These are phyloP conservation scores for Adansonia gregorii DNA, from an alignment of 441 rosid species.

Conservation along the genomic window DNA sequence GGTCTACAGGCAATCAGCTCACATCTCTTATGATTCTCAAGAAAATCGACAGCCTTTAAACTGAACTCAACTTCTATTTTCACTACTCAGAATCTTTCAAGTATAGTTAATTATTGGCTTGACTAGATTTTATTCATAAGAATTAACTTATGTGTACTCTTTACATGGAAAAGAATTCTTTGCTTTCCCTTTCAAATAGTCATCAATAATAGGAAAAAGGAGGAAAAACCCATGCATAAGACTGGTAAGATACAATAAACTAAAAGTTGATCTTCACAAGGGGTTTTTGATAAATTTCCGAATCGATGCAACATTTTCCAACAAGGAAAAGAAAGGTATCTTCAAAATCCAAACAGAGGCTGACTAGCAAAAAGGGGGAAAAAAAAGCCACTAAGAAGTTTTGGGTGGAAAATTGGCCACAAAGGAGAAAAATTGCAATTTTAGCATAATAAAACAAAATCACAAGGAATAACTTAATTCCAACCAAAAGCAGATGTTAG, in stretches of 20 bases:
- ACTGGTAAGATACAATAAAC: not conserved
- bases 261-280: not conserved
- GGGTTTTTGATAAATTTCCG: not conserved
- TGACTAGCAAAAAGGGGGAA: not conserved
- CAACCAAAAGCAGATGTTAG: not conserved
- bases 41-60: not conserved
- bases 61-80: slow-evolving; percentile 10
- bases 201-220: not conserved
- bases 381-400: not conserved
- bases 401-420: not conserved
- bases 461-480: not conserved
- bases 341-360: not conserved
- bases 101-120: not conserved
- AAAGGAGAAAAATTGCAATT: not conserved
- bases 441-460: not conserved
- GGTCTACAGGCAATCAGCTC: not conserved
- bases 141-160: not conserved
- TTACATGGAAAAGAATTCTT: not conserved
- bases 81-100: slow-evolving; percentile 5
- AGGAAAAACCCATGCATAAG: not conserved
- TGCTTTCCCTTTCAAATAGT: not conserved
- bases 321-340: not conserved
- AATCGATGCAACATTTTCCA: not conserved
- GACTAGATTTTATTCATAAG: not conserved
- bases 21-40: not conserved